A percentile compares a stretch with the other conserved stretches of the same genome.
Evolutionary conservation across 805 yeast genomes (phyloP).

Genomic region (Kuraishia piskuri): DNA sequence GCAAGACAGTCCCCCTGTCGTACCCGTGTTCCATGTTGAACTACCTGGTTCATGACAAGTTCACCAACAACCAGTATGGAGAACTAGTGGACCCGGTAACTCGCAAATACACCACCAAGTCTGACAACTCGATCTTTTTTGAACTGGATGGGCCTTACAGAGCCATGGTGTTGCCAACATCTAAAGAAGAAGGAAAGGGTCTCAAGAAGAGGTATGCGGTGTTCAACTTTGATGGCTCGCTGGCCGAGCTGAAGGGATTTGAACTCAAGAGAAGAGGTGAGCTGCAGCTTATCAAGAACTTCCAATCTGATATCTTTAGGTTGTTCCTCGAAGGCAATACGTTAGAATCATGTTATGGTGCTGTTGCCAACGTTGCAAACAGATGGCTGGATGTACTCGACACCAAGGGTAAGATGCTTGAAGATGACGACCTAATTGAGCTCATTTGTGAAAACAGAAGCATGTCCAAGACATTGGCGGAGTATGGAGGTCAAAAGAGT

Average conservation of each 20-base stretch:
- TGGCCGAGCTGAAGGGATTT: constrained; percentile 95
- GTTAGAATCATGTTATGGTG: constrained; percentile 70
- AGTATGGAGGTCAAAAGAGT: constrained; percentile 85
- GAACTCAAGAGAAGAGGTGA: constrained; percentile 97
- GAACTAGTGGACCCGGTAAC: constrained; percentile 63
- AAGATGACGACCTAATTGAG: constrained; percentile 89
- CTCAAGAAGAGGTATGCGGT: constrained; percentile 95
- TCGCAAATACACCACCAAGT: constrained; percentile 62
- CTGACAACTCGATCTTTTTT: constrained; percentile 92
- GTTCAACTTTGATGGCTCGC: constrained; percentile 85
- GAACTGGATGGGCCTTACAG: constrained; percentile 98
- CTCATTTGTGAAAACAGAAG: constrained; percentile 93
- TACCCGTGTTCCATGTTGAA: constrained; percentile 97
- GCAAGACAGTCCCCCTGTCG: constrained; percentile 68
- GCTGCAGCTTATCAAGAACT: constrained; percentile 82
- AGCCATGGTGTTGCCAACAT: constrained; percentile 96
- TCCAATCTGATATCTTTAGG: constrained; percentile 90
- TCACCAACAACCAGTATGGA: constrained; percentile 93
- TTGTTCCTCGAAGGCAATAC: constrained; percentile 81
- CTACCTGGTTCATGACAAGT: constrained; percentile 81
- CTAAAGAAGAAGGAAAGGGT: constrained; percentile 96
- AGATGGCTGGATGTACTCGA: constrained; percentile 94
- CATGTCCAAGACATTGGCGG: constrained; percentile 87
- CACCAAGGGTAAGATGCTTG: constrained; percentile 75
- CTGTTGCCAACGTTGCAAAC: constrained; percentile 90